Base-by-base conservation (phyloP, 228 moss, liverwort and hornwort genomes). In the Sphagnum fallax region DNA sequence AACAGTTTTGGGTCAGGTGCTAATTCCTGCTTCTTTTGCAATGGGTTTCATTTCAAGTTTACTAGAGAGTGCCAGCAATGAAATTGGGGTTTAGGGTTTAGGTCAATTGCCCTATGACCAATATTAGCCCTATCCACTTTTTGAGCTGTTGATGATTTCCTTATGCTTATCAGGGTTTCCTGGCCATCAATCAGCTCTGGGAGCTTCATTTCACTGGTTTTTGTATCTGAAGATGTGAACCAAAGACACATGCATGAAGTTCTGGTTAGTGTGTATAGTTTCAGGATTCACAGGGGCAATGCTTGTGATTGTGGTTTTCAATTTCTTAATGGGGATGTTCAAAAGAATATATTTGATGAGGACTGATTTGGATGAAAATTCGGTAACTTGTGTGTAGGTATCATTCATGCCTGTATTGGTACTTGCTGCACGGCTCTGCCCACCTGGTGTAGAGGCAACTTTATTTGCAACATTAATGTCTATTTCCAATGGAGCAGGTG, bases 351-450 rank as follows among this genome's bases (percentile, higher is more conserved):
- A 55, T 8, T 55, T 55, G 55, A 55, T 55, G 3, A 32, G 32
- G 55, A 1, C 12, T 8, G 55, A 55, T 55, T 8, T 55, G 55
- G 8, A 8, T 55, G 55, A 55, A 55, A 32, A 32, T 32, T 32
- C 2, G 32, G 32, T 32, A 32, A 32, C 47, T 16, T 53, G 52
- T 50, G 15, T 62, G 66, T 88, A 95, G 98, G 87, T 94, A 18
- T 98, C 98, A 6, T 98, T 98, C 61, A 98, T 98, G 98, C 98
- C 98, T 49, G 90, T 98, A 63, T 82, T 98, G 76, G 98, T 98
- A 71, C 82, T 98, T 51, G 98, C 98, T 67, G 98, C 98, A 9
- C 84, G 89, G 72, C 80, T 98, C 0, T 98, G 94, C 63, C 98
- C 98, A 48, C 98, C 98, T 16, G 98, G 98, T 18, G 92, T 98